Evolutionary conservation across 352 stramenopile genomes (phyloP).

Genomic region (Halophytophthora batemanensis): DNA sequence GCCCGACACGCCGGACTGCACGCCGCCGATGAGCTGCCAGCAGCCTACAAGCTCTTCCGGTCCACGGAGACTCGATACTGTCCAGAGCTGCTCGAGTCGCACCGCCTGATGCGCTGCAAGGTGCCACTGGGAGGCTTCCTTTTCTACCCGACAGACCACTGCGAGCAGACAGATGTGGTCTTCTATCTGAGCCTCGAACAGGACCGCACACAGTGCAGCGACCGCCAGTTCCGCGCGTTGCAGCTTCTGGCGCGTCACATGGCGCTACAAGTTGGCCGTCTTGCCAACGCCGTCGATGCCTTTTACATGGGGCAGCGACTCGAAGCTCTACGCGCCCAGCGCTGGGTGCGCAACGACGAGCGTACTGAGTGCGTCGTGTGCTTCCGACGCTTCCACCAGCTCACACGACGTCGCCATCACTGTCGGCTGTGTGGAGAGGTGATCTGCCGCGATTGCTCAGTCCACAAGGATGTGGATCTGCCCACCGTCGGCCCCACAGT

Average conservation of each 20-base stretch:
- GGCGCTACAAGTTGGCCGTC: conserved; percentile 43
- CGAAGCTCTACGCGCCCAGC: conserved; percentile 42
- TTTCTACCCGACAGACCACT: conserved; percentile 57
- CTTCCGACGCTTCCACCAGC: conserved; percentile 61
- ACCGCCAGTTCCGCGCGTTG: conserved; percentile 62
- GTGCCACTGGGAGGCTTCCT: conserved; percentile 69
- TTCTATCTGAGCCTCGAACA: conserved; percentile 66
- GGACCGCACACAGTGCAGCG: conserved; percentile 24
- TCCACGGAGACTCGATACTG: conserved; percentile 70
- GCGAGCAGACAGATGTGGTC: conserved; percentile 67
- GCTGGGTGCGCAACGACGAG: conserved; percentile 60
- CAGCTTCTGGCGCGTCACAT: conserved; percentile 58
- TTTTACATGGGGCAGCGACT: conserved; percentile 59
- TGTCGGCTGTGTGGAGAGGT: conserved; percentile 76
- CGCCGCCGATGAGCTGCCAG: conserved; percentile 28
- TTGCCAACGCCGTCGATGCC: conserved; percentile 59
- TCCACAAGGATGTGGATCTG: conserved; percentile 67
- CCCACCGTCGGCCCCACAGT: conserved; percentile 59
- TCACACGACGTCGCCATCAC: conserved; percentile 64
- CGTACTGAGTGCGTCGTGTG: conserved; percentile 58
- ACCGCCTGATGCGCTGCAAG: conserved; percentile 53
- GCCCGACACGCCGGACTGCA: conserved; percentile 12
- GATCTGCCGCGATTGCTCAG: conserved; percentile 71
- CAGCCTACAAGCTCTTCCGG: conserved; percentile 67
- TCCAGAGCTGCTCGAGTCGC: conserved; percentile 56